These are phyloP conservation scores for Teratosphaeria pseudoeucalypti DNA, from an alignment of 2,329 filamentous ascomycete genomes.

Conservation along the genomic window DNA sequence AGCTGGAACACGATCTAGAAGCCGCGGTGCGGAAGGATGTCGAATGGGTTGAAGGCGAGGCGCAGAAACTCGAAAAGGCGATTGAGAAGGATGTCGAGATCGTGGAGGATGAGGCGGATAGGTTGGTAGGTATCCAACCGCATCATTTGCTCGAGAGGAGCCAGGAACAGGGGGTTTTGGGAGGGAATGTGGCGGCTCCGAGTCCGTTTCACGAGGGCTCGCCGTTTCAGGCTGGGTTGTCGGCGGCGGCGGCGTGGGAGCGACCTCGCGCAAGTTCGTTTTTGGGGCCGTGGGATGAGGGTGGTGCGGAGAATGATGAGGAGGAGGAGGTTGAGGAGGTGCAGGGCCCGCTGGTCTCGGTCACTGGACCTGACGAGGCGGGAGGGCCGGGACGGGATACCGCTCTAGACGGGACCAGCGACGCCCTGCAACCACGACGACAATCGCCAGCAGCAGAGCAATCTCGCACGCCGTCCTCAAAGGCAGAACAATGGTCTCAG, in stretches of 20 bases:
- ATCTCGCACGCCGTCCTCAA: not conserved
- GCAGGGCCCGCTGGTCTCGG: not conserved
- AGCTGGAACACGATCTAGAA: conserved; percentile 7
- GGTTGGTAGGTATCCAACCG: not conserved
- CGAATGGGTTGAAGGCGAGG: conserved; percentile 8
- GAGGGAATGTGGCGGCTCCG: not conserved
- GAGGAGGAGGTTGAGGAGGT: not conserved
- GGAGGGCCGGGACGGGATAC: not conserved
- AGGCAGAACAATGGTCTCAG: conserved; percentile 11
- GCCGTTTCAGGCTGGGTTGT: not conserved
- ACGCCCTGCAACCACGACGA: not conserved
- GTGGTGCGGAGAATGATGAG: not conserved
- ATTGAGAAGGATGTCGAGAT: not conserved
- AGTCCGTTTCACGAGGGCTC: not conserved
- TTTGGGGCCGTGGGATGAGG: conserved; percentile 1
- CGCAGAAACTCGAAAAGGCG: conserved; percentile 2
- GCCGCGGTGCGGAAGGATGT: conserved; percentile 5
- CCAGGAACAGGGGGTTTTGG: not conserved
- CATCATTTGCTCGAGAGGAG: conserved; percentile 1
- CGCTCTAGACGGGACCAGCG: conserved; percentile 5
- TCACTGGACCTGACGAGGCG: not conserved
- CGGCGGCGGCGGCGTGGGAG: no score
- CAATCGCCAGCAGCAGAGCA: not conserved
- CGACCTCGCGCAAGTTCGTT: conserved; percentile 2
- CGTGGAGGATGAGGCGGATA: conserved; percentile 8